These are phyloP conservation scores for Kentomonas sorsogonicus DNA, from an alignment of 208 protist species.

Conservation along the genomic window DNA sequence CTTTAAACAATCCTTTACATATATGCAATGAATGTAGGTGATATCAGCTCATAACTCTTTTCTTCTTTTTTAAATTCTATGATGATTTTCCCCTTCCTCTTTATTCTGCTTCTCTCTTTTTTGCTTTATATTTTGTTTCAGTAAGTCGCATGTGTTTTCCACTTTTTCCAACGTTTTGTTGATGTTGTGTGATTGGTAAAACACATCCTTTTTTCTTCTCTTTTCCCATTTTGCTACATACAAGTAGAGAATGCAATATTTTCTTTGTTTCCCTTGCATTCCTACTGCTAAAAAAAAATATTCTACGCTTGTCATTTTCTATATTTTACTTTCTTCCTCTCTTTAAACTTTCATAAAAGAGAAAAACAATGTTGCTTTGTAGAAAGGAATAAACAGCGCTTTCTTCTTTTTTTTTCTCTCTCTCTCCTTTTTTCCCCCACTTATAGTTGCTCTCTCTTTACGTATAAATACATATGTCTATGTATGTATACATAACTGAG, in stretches of 20 bases:
- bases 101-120: slow-evolving; percentile 9
- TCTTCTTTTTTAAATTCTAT: not conserved
- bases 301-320: not conserved
- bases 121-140: not conserved
- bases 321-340: not conserved
- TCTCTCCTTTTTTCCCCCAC: too few species aligned
- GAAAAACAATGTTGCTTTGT: slow-evolving; percentile 1
- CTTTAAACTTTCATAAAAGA: slow-evolving; percentile 4
- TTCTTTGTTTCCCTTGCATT: too few species aligned
- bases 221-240: too few species aligned
- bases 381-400: too few species aligned
- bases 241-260: too few species aligned
- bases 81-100: not conserved
- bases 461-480: too few species aligned
- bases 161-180: not conserved
- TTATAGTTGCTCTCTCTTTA: too few species aligned
- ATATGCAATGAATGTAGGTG: not conserved
- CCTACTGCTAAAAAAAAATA: too few species aligned
- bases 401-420: too few species aligned
- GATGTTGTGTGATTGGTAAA: not conserved
- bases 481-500: too few species aligned
- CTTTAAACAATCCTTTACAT: not conserved
- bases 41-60: not conserved
- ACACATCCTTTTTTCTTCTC: too few species aligned
- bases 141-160: not conserved